Percentiles rank a stretch among this genome's conserved stretches.
Evolutionary conservation across 1,284 basidiomycete genomes (phyloP).

Genomic region (Tetrapyrgos nigripes): DNA sequence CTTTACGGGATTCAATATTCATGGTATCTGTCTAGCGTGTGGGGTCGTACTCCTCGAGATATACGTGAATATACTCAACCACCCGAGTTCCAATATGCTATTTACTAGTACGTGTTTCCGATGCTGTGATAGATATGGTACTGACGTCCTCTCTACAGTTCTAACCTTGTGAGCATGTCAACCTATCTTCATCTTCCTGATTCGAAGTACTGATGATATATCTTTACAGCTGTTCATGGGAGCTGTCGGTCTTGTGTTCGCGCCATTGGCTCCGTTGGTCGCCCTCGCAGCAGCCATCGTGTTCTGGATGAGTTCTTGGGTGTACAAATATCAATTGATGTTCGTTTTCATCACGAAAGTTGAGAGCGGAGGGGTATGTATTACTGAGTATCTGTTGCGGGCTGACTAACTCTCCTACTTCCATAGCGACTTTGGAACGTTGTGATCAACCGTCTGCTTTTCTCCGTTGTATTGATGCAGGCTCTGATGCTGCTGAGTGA

Average conservation of each 20-base stretch:
- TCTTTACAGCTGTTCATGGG: constrained; percentile 80
- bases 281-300: constrained; percentile 77
- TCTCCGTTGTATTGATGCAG: constrained; percentile 83
- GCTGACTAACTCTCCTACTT: constrained; percentile 5
- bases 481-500: constrained; percentile 85
- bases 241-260: constrained; percentile 88
- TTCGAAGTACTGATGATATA: constrained; percentile 13
- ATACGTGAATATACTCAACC: constrained; percentile 97
- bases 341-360: constrained; percentile 89
- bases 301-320: constrained; percentile 84
- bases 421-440: constrained; percentile 90
- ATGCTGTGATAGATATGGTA: constrained; percentile 8
- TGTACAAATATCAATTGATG: constrained; percentile 94
- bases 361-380: constrained; percentile 87
- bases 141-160: constrained; percentile 43
- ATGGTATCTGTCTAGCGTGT: constrained; percentile 55
- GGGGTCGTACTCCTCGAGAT: constrained; percentile 96
- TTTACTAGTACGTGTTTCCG: constrained; percentile 76
- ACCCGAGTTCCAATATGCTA: constrained; percentile 89
- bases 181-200: background rate
- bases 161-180: constrained; percentile 59
- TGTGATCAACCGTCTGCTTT: constrained; percentile 84
- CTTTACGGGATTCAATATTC: background rate
- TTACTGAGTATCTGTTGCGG: constrained; percentile 1
- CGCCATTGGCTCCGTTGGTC: constrained; percentile 91